Evolutionary conservation across 2,329 filamentous ascomycete genomes (phyloP).

Genomic region (Curvularia hawaiiensis): DNA sequence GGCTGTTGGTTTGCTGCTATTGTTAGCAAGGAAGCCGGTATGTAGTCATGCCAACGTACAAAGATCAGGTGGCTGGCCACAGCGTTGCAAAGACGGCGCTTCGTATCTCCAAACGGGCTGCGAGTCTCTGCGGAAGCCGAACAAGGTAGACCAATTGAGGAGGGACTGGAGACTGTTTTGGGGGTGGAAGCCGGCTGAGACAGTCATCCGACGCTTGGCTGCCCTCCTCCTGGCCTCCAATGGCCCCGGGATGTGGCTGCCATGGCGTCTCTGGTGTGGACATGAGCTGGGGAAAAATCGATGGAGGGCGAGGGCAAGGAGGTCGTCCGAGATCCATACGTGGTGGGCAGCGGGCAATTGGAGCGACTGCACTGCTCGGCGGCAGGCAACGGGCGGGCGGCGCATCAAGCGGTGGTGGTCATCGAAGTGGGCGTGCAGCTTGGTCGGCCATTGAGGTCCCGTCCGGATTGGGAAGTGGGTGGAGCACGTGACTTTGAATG

Average conservation of each 20-base stretch:
- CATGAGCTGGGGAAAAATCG: conserved; percentile 56
- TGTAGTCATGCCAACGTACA: conserved; percentile 23
- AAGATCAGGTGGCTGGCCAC: conserved; percentile 15
- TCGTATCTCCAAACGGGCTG: conserved; percentile 44
- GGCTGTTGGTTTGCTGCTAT: conserved; percentile 4
- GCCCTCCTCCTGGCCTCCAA: conserved; percentile 64
- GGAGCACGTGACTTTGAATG: conserved; percentile 15
- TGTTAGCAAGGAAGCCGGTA: conserved; percentile 2
- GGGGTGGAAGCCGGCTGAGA: conserved; percentile 48
- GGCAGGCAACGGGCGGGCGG: conserved; percentile 55
- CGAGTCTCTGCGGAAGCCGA: conserved; percentile 30
- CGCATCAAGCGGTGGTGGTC: conserved; percentile 52
- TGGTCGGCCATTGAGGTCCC: conserved; percentile 9
- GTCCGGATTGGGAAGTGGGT: conserved; percentile 16
- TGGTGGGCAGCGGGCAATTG: conserved; percentile 49
- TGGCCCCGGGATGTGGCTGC: conserved; percentile 66
- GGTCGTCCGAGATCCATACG: conserved; percentile 65
- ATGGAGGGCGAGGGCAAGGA: conserved; percentile 57
- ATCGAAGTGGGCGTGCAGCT: conserved; percentile 23
- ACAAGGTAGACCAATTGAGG: conserved; percentile 37
- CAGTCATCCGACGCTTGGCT: conserved; percentile 61
- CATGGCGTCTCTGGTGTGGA: conserved; percentile 58
- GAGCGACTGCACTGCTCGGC: conserved; percentile 55
- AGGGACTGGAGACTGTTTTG: conserved; percentile 27
- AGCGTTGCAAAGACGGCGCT: conserved; percentile 33